Evolutionary conservation across 2,329 filamentous ascomycete genomes (phyloP), one percentile per base, ranked within the genome.

Genomic region (Monilinia laxa): DNA sequence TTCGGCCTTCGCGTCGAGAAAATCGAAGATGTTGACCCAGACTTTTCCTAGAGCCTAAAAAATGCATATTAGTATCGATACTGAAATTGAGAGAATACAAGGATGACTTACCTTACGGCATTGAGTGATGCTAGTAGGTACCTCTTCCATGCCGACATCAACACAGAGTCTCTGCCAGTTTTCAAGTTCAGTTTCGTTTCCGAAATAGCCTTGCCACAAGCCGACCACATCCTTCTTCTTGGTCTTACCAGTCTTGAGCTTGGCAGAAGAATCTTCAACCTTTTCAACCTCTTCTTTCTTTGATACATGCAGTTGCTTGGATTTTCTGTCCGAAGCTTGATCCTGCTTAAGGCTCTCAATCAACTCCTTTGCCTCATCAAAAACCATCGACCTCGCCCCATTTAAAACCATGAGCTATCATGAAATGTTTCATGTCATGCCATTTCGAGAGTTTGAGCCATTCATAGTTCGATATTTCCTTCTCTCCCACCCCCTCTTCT

Each of bases 1-100:
- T 12, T 77, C 78, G 0, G 65, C 65, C 38, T 59, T 67, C 3
- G 65, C 65, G 14, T 75, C 69, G 9, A 85, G 72, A 66, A 85
- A 81, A 72, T 85, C 83, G 38, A 68, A 68, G 49, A 85, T 84
- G 67, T 85, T 85, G 67, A 85, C 77, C 72, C 79, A 78, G 5
- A 83, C 74, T 0, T 58, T 69, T n/a, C 71, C 71, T 2, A 84
- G 73, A 3, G 77, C 80, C 82, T 84, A 45, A 67, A 16, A 3
- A 38, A 23, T 53, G 5, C 20, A 62, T 23, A n/a, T 66, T 55
- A 55, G 49, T 23, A 38, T 62, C 7, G 6, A 9, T n/a, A 23
- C 16, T 31, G 18, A 23, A 51, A 20, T 4, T 0, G 10, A 35
- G 20, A 10, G 25, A 14, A 20, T 3, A 11, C 12, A 20, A 23